Evolutionary conservation across 2,329 filamentous ascomycete genomes (phyloP).

Genomic region (Aschersonia sp.): DNA sequence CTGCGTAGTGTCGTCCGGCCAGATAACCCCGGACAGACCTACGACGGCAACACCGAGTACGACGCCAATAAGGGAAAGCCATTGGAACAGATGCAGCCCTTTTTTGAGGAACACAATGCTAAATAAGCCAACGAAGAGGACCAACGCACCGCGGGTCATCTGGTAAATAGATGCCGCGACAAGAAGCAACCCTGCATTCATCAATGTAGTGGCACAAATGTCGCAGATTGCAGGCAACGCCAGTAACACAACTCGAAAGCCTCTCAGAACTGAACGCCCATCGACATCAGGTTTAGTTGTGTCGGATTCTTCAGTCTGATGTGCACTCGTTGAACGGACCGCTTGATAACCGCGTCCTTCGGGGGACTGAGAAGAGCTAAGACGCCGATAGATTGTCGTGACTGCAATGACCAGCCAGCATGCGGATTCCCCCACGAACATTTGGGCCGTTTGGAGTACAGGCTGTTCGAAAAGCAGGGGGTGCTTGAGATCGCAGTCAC

Average conservation of each 20-base stretch:
- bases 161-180: slow-evolving; percentile 96
- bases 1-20: slow-evolving; percentile 45
- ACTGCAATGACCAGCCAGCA: slow-evolving; percentile 82
- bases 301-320: slow-evolving; percentile 11
- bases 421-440: slow-evolving; percentile 94
- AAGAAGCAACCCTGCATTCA: slow-evolving; percentile 90
- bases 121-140: slow-evolving; percentile 91
- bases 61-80: slow-evolving; percentile 76
- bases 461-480: slow-evolving; percentile 79
- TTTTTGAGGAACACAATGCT: slow-evolving; percentile 81
- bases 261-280: slow-evolving; percentile 48
- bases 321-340: slow-evolving; percentile 34
- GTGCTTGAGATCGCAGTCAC: slow-evolving; percentile 64
- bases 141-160: slow-evolving; percentile 90
- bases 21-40: slow-evolving; percentile 75
- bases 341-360: slow-evolving; percentile 49
- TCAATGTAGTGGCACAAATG: slow-evolving; percentile 86
- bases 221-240: slow-evolving; percentile 84
- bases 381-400: slow-evolving; percentile 51
- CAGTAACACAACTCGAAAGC: slow-evolving; percentile 59
- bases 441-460: slow-evolving; percentile 89
- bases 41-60: slow-evolving; percentile 81
- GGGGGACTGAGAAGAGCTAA: slow-evolving; percentile 27
- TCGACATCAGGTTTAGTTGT: slow-evolving; percentile 28
- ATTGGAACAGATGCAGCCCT: slow-evolving; percentile 75